Evolutionary conservation across 768 basidiomycete species (phyloP).

Genomic region (Lyophyllum atratum): DNA sequence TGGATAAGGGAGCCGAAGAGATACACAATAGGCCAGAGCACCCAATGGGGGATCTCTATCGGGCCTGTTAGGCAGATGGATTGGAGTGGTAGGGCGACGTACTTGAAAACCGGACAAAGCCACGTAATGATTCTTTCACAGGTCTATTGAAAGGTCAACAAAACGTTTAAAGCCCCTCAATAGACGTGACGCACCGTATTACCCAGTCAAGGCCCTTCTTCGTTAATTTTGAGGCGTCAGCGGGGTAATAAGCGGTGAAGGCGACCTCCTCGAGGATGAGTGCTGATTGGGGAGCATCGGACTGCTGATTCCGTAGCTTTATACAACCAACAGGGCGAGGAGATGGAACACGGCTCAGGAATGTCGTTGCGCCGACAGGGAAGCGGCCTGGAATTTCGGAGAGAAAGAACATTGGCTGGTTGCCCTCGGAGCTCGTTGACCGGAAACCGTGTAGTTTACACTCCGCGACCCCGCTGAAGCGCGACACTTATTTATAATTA

Average conservation of each 20-base stretch:
- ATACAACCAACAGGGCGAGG: constrained; percentile 40
- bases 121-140: constrained; percentile 43
- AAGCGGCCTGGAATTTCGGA: constrained; percentile 45
- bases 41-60: constrained; percentile 39
- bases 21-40: constrained; percentile 53
- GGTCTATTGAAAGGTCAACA: constrained; percentile 34
- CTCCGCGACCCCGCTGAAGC: background rate
- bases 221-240: constrained; percentile 33
- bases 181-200: constrained; percentile 42
- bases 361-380: constrained; percentile 62
- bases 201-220: constrained; percentile 58
- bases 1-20: constrained; percentile 51
- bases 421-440: background rate
- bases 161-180: background rate
- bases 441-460: background rate
- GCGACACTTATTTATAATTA: background rate
- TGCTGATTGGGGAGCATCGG: constrained; percentile 36
- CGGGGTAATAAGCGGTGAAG: constrained; percentile 69
- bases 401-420: constrained; percentile 42
- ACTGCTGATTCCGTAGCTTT: constrained; percentile 31
- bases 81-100: constrained; percentile 4
- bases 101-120: constrained; percentile 55
- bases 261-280: constrained; percentile 61
- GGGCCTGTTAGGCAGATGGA: background rate
- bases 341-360: constrained; percentile 46